A percentile compares a stretch with the other conserved stretches of the same genome.
Evolutionary conservation across 306 rosid species (phyloP).

Genomic region (Corylus heterophylla): DNA sequence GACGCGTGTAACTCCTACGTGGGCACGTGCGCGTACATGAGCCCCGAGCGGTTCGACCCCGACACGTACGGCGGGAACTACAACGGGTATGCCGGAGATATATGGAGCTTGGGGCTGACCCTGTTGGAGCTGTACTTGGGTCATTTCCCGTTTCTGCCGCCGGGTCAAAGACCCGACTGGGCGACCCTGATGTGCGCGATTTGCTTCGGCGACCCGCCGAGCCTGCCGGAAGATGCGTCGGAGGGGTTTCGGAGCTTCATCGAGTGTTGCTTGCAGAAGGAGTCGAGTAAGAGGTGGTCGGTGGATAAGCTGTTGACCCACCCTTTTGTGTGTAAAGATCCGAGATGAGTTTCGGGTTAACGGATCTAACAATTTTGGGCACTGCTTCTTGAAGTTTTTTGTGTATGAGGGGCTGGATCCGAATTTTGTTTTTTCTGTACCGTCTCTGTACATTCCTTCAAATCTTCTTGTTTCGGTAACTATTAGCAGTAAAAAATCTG

Average conservation of each 20-base stretch:
- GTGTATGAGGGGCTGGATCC: slow-evolving; percentile 4
- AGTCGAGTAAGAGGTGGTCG: slow-evolving; percentile 72
- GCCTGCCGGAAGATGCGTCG: slow-evolving; percentile 57
- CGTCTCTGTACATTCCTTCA: background rate
- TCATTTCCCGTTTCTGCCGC: slow-evolving; percentile 77
- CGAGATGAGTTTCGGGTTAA: slow-evolving; percentile 11
- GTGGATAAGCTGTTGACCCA: slow-evolving; percentile 67
- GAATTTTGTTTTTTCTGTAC: background rate
- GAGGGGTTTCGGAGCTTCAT: slow-evolving; percentile 59
- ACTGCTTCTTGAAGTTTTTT: slow-evolving; percentile 3
- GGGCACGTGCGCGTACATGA: slow-evolving; percentile 97
- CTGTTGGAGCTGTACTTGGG: slow-evolving; percentile 84
- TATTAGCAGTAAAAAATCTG: background rate
- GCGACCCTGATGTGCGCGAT: slow-evolving; percentile 86
- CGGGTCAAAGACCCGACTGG: slow-evolving; percentile 95
- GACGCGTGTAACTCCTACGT: slow-evolving; percentile 86
- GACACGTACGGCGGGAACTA: slow-evolving; percentile 73
- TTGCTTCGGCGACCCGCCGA: slow-evolving; percentile 81
- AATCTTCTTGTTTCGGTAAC: background rate
- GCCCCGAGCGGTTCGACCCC: slow-evolving; percentile 96
- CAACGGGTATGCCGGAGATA: slow-evolving; percentile 76
- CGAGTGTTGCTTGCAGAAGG: slow-evolving; percentile 80
- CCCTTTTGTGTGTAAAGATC: slow-evolving; percentile 54
- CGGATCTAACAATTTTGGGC: background rate
- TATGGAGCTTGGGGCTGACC: slow-evolving; percentile 91